phyloP scores from a whole-genome alignment of 768 basidiomycete species.

The Amanita phalloides region DNA sequence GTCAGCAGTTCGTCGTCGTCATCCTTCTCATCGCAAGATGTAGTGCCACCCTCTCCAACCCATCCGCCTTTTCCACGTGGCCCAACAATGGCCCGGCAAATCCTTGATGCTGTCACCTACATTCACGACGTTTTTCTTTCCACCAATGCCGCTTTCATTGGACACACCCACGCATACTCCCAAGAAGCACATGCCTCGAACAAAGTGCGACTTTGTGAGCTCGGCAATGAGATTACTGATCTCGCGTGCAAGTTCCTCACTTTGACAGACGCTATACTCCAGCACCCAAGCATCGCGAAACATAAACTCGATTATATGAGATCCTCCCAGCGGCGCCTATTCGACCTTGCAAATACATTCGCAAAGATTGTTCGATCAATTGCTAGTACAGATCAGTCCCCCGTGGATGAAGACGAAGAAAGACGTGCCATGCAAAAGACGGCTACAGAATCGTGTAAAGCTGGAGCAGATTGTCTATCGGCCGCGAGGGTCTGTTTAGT shows the following conservation, averaged over 20 bases:
- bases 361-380: conserved; percentile 82
- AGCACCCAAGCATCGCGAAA: conserved; percentile 57
- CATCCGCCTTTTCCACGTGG: conserved; percentile 61
- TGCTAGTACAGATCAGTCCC: conserved; percentile 36
- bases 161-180: conserved; percentile 90
- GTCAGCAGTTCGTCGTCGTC: conserved; percentile 65
- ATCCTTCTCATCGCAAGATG: conserved; percentile 55
- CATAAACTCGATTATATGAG: conserved; percentile 57
- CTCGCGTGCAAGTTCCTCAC: conserved; percentile 86
- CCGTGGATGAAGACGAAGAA: conserved; percentile 70
- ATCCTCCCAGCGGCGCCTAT: conserved; percentile 69
- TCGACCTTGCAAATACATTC: conserved; percentile 74
- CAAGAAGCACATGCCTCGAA: conserved; percentile 85
- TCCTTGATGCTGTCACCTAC: conserved; percentile 65
- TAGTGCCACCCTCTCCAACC: conserved; percentile 24
- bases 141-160: conserved; percentile 94
- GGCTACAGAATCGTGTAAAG: conserved; percentile 82
- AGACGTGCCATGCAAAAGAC: conserved; percentile 67
- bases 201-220: conserved; percentile 88
- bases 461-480: conserved; percentile 81
- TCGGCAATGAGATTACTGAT: conserved; percentile 91
- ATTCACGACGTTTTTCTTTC: conserved; percentile 89
- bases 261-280: conserved; percentile 82
- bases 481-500: conserved; percentile 72
- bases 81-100: conserved; percentile 54